Conservation (phyloP, 352 stramenopile genomes). For the Phytophthora hibernalis region DNA sequence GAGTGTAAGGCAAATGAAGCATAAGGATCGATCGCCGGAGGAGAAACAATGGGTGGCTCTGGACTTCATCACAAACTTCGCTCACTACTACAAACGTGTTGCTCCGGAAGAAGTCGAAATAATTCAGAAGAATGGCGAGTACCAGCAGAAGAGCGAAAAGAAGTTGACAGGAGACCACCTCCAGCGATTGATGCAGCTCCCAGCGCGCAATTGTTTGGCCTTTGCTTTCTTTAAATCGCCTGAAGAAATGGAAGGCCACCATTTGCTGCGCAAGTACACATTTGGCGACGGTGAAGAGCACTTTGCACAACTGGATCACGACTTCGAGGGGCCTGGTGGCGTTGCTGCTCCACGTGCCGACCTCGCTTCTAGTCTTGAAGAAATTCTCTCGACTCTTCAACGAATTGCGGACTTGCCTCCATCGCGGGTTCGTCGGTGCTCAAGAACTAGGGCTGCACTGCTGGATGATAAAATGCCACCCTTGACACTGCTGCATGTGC, state of each 20-base stretch:
- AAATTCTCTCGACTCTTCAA: conserved; percentile 47
- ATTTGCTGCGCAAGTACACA: conserved; percentile 72
- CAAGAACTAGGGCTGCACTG: conserved; percentile 38
- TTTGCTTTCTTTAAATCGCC: conserved; percentile 73
- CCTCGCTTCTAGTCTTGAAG: conserved; percentile 37
- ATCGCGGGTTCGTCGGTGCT: conserved; percentile 6
- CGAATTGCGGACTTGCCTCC: conserved; percentile 22
- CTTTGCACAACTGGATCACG: conserved; percentile 52
- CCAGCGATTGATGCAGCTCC: conserved; percentile 59
- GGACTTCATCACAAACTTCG: conserved; percentile 68
- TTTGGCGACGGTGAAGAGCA: conserved; percentile 74
- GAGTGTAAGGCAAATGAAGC: conserved; percentile 55
- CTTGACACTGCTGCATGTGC: conserved; percentile 44
- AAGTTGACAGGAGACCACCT: conserved; percentile 56
- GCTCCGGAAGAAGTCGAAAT: conserved; percentile 61
- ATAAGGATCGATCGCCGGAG: conserved; percentile 49
- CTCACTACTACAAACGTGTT: conserved; percentile 75
- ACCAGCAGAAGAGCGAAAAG: conserved; percentile 44
- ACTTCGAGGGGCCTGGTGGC: conserved; percentile 39
- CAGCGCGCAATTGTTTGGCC: conserved; percentile 68
- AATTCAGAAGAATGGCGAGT: conserved; percentile 62
- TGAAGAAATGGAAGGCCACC: conserved; percentile 65
- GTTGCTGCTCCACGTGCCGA: conserved; percentile 21
- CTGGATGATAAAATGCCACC: conserved; percentile 41
- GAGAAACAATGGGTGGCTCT: conserved; percentile 77